Evolutionary conservation across 768 basidiomycete genomes (phyloP).

Genomic region (Polyporus arcularius): DNA sequence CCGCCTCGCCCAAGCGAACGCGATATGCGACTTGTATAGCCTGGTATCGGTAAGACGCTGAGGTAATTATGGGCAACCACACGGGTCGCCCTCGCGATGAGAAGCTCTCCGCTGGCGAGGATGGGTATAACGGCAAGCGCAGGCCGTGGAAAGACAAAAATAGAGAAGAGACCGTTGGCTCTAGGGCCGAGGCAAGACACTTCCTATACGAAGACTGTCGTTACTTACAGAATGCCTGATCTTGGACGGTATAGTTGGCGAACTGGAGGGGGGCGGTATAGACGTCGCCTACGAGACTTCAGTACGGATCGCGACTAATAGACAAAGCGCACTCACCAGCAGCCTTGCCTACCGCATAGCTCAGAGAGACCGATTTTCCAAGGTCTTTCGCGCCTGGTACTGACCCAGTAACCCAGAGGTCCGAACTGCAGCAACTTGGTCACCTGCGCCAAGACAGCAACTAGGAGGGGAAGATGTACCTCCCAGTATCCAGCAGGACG

Average conservation of each 20-base stretch:
- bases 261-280: conserved; percentile 54
- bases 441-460: neutral
- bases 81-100: too few relatives aligned
- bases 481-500: conserved; percentile 78
- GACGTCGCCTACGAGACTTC: conserved; percentile 47
- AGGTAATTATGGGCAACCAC: too few relatives aligned
- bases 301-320: neutral
- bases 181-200: too few relatives aligned
- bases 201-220: neutral
- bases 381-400: conserved; percentile 55
- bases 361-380: conserved; percentile 55
- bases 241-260: conserved; percentile 54
- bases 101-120: too few relatives aligned
- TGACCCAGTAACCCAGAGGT: conserved; percentile 66
- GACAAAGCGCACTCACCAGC: conserved; percentile 40
- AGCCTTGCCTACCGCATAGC: conserved; percentile 74
- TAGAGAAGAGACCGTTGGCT: too few relatives aligned
- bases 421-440: conserved; percentile 49
- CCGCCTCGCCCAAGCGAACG: too few relatives aligned
- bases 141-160: too few relatives aligned
- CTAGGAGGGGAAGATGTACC: conserved; percentile 39
- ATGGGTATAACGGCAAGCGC: too few relatives aligned
- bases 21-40: too few relatives aligned
- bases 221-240: conserved; percentile 67
- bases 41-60: too few relatives aligned